phyloP scores from a whole-genome alignment of 495 filamentous ascomycete species.

The Talaromyces adpressus region DNA sequence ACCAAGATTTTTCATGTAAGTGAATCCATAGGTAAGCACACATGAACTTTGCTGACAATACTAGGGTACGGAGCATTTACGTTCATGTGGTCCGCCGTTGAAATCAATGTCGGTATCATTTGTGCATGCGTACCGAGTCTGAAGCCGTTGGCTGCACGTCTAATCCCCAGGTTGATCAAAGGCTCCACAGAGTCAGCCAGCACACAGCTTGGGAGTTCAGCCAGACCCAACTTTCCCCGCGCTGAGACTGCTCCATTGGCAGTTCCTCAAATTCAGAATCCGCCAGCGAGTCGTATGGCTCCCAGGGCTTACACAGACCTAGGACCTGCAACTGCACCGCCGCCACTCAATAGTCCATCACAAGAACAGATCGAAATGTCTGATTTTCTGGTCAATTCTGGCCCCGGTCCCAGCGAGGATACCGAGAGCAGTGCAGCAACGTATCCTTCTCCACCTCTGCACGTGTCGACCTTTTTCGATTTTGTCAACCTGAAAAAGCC shows the following conservation, averaged over 20 bases:
- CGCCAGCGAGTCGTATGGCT: slow-evolving; percentile 11
- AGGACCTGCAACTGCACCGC: background rate
- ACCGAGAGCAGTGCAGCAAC: slow-evolving; percentile 21
- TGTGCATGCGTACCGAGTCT: slow-evolving; percentile 83
- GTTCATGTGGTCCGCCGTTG: slow-evolving; percentile 89
- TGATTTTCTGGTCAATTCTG: slow-evolving; percentile 25
- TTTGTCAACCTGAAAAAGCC: slow-evolving; percentile 76
- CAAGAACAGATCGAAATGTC: slow-evolving; percentile 21
- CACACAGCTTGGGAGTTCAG: slow-evolving; percentile 9
- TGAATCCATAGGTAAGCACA: too few relatives aligned
- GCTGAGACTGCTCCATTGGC: slow-evolving; percentile 4
- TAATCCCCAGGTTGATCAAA: slow-evolving; percentile 65
- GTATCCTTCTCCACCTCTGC: slow-evolving; percentile 22
- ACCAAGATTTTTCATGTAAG: slow-evolving; percentile 47
- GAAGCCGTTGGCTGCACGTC: slow-evolving; percentile 73
- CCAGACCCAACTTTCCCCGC: slow-evolving; percentile 2
- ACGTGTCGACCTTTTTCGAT: slow-evolving; percentile 56
- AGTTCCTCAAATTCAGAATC: slow-evolving; percentile 12
- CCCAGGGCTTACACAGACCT: slow-evolving; percentile 11
- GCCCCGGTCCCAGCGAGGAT: slow-evolving; percentile 16
- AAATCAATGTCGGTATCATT: slow-evolving; percentile 83
- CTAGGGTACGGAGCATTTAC: slow-evolving; percentile 70
- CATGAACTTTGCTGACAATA: background rate
- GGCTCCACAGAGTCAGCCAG: slow-evolving; percentile 32
- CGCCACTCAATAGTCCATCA: background rate